A percentile compares a stretch with the other conserved stretches of the same genome.
Conservation (phyloP, 2,329 filamentous ascomycete genomes). For the Diaporthe sp. region DNA sequence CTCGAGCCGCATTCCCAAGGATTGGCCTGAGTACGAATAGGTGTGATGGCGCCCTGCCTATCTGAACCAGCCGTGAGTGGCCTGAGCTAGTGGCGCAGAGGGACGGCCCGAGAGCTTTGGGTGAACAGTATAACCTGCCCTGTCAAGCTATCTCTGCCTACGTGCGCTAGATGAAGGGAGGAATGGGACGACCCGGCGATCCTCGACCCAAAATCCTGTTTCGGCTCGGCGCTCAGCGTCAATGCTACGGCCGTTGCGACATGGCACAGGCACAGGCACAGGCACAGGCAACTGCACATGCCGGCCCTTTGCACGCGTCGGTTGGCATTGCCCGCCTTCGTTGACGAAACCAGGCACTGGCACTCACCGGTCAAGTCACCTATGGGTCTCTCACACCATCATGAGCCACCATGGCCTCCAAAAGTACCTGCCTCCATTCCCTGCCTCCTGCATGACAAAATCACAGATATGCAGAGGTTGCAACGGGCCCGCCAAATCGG, state of each 20-base stretch:
- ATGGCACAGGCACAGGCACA: too few relatives aligned
- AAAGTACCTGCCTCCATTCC: not conserved
- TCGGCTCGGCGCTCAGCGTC: constrained; percentile 8
- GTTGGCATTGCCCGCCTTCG: constrained; percentile 10
- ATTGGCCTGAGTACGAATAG: constrained; percentile 20
- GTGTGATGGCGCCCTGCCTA: not conserved
- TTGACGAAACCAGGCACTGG: not conserved
- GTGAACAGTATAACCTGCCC: not conserved
- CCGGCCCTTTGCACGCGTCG: constrained; percentile 4
- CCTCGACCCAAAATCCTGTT: constrained; percentile 3
- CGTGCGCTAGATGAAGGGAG: not conserved
- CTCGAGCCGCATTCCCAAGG: constrained; percentile 16
- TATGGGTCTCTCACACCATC: constrained; percentile 16
- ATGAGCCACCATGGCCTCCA: not conserved
- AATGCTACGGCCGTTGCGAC: constrained; percentile 11
- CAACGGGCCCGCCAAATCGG: constrained; percentile 27
- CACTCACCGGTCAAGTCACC: constrained; percentile 12
- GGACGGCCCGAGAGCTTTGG: constrained; percentile 21
- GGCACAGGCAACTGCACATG: not conserved
- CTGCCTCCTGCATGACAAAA: constrained; percentile 11
- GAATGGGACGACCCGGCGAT: constrained; percentile 13
- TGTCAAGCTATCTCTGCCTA: too few relatives aligned
- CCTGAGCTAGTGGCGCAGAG: constrained; percentile 20
- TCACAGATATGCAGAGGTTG: constrained; percentile 2
- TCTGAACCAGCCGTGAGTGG: not conserved